phyloP scores from a whole-genome alignment of 768 basidiomycete species.

The Pisolithus orientalis region DNA sequence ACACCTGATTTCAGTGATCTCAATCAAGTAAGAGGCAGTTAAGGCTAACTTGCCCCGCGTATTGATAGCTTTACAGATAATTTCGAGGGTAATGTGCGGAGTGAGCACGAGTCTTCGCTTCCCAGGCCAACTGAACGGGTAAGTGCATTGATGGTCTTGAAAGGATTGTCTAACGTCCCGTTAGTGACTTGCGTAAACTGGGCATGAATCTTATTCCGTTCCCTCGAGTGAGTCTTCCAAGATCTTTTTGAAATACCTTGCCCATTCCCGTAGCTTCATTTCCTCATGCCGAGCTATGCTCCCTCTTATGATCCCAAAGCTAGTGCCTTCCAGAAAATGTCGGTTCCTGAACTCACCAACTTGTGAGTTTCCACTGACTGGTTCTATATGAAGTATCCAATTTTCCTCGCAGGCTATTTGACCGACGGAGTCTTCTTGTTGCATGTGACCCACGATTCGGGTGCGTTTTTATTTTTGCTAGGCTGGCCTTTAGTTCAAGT shows the following conservation, averaged over 20 bases:
- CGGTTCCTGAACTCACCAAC: conserved; percentile 64
- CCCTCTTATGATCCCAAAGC: conserved; percentile 73
- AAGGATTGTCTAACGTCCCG: not conserved
- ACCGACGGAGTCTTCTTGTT: conserved; percentile 73
- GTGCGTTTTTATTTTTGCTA: conserved; percentile 26
- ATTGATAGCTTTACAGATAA: conserved; percentile 38
- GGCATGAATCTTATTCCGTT: conserved; percentile 95
- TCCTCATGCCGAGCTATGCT: conserved; percentile 93
- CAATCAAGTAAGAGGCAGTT: conserved; percentile 46
- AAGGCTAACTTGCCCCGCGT: not conserved
- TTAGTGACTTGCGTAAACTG: conserved; percentile 80
- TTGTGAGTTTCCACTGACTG: conserved; percentile 42
- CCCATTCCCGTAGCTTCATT: conserved; percentile 63
- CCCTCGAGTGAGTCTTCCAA: conserved; percentile 61
- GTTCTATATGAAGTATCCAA: not conserved
- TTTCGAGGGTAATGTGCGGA: conserved; percentile 91
- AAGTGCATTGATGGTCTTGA: conserved; percentile 12
- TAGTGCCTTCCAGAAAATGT: conserved; percentile 51
- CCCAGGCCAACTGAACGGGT: conserved; percentile 93
- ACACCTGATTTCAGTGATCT: conserved; percentile 59
- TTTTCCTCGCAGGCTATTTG: conserved; percentile 53
- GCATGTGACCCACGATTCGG: conserved; percentile 78
- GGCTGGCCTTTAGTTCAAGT: not conserved
- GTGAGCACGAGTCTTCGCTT: conserved; percentile 88
- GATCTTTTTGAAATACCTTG: not conserved